phyloP scores from a whole-genome alignment of 139 green algal genomes.

The Chlorella vulgaris region DNA sequence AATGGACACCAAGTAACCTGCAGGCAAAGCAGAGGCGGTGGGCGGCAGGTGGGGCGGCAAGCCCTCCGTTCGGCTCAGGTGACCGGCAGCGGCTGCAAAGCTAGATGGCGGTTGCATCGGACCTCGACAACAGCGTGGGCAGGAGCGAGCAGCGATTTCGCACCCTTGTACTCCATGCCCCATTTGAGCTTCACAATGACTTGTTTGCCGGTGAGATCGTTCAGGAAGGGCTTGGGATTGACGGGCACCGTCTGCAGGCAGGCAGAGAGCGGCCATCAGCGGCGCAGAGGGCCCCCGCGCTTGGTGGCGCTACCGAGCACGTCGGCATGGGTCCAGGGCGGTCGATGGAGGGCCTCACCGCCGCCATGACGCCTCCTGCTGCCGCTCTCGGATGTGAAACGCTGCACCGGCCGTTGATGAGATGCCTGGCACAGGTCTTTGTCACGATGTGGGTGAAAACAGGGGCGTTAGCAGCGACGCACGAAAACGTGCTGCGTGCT shows the following conservation, averaged over 20 bases:
- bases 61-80: too few relatives aligned
- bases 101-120: background rate
- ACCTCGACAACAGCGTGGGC: background rate
- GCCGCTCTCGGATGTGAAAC: background rate
- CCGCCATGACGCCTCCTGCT: background rate
- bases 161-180: slow-evolving; percentile 98
- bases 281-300: too few relatives aligned
- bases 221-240: slow-evolving; percentile 98
- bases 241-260: slow-evolving; percentile 78
- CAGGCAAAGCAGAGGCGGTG: background rate
- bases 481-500: too few relatives aligned
- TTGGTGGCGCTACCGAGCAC: background rate
- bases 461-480: too few relatives aligned
- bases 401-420: too few relatives aligned
- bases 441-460: too few relatives aligned
- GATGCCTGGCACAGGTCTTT: too few relatives aligned
- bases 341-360: background rate
- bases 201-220: slow-evolving; percentile 93
- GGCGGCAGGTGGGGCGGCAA: too few relatives aligned
- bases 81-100: background rate
- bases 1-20: slow-evolving; percentile 48
- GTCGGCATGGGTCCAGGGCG: background rate
- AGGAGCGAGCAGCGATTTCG: background rate
- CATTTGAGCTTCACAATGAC: slow-evolving; percentile 98
- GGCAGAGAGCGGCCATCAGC: background rate